Conservation (phyloP, 2,329 filamentous ascomycete species). For the Cryphonectria naterciae region DNA sequence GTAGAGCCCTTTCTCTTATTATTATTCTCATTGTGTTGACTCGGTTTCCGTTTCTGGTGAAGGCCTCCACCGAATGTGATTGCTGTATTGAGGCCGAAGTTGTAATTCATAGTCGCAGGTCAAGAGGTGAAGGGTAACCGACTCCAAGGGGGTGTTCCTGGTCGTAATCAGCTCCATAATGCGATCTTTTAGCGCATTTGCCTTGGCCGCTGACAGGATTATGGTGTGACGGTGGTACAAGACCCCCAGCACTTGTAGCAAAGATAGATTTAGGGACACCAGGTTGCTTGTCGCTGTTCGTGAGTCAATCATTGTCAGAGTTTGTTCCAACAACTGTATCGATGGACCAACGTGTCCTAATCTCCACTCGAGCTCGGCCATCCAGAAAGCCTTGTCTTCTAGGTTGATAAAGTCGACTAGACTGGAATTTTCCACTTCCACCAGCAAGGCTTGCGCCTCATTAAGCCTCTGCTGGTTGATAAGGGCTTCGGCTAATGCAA, state of each 20-base stretch:
- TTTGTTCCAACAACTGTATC: neutral
- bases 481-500: neutral
- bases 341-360: neutral
- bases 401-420: slow-evolving; percentile 5
- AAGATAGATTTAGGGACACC: neutral
- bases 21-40: neutral
- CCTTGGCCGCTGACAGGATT: neutral
- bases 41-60: neutral
- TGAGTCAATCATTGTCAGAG: neutral
- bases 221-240: slow-evolving; percentile 9
- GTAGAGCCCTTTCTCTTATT: neutral
- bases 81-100: neutral
- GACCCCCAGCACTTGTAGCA: neutral
- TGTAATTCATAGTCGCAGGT: neutral
- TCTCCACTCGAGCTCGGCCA: slow-evolving; percentile 8
- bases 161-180: neutral
- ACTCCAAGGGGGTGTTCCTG: neutral
- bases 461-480: neutral
- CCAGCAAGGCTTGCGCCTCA: neutral
- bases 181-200: neutral
- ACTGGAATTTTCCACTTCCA: neutral
- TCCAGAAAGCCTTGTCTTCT: slow-evolving; percentile 7
- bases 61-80: slow-evolving; percentile 2
- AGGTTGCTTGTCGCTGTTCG: neutral
- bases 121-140: neutral